Evolutionary conservation across 805 yeast species (phyloP).

Genomic region (Spathaspora arborariae): DNA sequence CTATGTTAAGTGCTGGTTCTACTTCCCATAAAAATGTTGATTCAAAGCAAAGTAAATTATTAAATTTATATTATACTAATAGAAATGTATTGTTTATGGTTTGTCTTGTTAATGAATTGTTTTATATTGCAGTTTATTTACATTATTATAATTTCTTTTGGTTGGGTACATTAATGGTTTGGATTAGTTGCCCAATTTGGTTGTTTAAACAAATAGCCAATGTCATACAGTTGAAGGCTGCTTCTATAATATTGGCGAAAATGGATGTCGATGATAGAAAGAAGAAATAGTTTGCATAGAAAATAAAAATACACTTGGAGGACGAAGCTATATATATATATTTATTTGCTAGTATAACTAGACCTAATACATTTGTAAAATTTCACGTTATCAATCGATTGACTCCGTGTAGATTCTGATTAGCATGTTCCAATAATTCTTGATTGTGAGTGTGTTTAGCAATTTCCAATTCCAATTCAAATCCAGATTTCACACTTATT

Average conservation of each 20-base stretch:
- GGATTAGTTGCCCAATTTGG: constrained; percentile 80
- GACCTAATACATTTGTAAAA: background rate
- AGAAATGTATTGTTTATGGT: constrained; percentile 78
- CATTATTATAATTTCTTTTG: constrained; percentile 61
- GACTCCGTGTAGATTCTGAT: constrained; percentile 20
- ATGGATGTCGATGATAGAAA: constrained; percentile 56
- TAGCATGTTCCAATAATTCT: constrained; percentile 30
- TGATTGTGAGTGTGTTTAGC: constrained; percentile 26
- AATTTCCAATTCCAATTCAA: constrained; percentile 35
- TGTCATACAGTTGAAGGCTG: constrained; percentile 81
- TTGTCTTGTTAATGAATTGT: constrained; percentile 90
- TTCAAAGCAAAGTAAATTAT: constrained; percentile 62
- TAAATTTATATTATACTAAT: constrained; percentile 84
- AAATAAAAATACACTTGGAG: background rate
- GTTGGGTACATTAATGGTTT: constrained; percentile 56
- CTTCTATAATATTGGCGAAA: constrained; percentile 76
- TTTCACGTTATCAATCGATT: background rate
- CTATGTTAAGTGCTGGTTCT: constrained; percentile 77
- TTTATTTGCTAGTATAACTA: background rate
- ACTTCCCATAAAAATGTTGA: constrained; percentile 80
- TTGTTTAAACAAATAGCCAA: constrained; percentile 86
- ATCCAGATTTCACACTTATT: constrained; percentile 35
- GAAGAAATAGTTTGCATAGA: background rate
- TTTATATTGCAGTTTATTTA: constrained; percentile 85
- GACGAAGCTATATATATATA: background rate